These are phyloP conservation scores for Phytopythium boreale DNA, from an alignment of 352 stramenopile genomes.

Conservation along the genomic window DNA sequence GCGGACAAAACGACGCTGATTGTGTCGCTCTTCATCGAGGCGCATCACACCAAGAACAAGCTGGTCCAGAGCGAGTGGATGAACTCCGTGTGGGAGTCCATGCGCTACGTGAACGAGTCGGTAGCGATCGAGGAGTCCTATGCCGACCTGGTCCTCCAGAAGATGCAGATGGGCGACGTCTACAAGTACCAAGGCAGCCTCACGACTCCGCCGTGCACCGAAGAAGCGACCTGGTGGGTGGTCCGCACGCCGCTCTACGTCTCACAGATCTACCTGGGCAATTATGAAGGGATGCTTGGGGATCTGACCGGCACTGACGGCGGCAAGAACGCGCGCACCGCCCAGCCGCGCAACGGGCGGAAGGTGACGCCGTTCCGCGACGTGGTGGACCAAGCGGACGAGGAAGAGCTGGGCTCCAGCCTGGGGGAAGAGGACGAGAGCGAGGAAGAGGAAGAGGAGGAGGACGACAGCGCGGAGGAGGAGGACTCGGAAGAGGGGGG, in stretches of 20 bases:
- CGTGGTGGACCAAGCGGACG: conserved; percentile 1
- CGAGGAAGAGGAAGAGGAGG: neutral
- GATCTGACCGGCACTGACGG: conserved; percentile 18
- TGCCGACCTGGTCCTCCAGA: conserved; percentile 35
- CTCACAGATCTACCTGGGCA: conserved; percentile 18
- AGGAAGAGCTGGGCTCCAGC: neutral
- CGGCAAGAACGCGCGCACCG: conserved; percentile 23
- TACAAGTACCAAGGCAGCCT: conserved; percentile 36
- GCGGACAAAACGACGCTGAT: conserved; percentile 21
- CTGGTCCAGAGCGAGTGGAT: conserved; percentile 25
- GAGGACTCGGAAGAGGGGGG: neutral
- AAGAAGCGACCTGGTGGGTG: conserved; percentile 36
- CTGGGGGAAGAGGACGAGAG: neutral
- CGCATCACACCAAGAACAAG: conserved; percentile 6
- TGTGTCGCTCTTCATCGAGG: conserved; percentile 24
- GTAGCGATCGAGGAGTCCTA: conserved; percentile 29
- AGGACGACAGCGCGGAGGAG: neutral
- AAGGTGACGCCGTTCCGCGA: conserved; percentile 22
- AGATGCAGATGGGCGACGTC: conserved; percentile 33
- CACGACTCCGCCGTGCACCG: conserved; percentile 28
- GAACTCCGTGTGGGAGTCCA: conserved; percentile 21
- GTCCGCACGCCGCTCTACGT: conserved; percentile 21
- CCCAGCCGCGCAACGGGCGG: conserved; percentile 25
- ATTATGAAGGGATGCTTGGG: conserved; percentile 18
- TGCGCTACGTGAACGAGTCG: conserved; percentile 7